Percentiles rank a stretch among this genome's conserved stretches.
phyloP scores from a whole-genome alignment of 176 grass and related monocot species.

The Tuctoria greenei region DNA sequence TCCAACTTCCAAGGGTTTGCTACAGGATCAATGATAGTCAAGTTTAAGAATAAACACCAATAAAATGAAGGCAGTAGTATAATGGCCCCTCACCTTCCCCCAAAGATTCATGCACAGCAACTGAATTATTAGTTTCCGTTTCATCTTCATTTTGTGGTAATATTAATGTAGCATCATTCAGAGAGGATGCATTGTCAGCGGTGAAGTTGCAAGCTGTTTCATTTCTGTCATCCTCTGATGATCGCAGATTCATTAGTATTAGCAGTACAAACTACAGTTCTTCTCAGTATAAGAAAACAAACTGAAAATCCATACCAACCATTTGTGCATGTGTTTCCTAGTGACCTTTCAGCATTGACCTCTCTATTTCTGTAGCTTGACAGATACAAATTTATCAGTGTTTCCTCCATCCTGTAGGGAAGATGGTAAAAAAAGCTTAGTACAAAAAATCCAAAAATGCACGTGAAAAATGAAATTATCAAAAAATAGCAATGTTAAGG shows the following conservation, averaged over 20 bases:
- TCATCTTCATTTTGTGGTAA: slow-evolving; percentile 39
- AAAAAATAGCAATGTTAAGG: slow-evolving; percentile 25
- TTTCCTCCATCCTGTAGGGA: slow-evolving; percentile 72
- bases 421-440: too few species aligned
- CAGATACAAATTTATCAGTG: slow-evolving; percentile 81
- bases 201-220: slow-evolving; percentile 17
- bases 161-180: slow-evolving; percentile 23
- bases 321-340: slow-evolving; percentile 21
- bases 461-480: neutral
- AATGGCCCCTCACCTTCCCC: slow-evolving; percentile 41
- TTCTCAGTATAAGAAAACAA: slow-evolving; percentile 28
- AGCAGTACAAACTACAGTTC: slow-evolving; percentile 5
- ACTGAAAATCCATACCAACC: slow-evolving; percentile 35
- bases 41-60: neutral
- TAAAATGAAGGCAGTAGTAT: slow-evolving; percentile 12
- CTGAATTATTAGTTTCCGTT: slow-evolving; percentile 33
- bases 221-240: slow-evolving; percentile 39
- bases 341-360: slow-evolving; percentile 27
- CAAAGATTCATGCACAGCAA: slow-evolving; percentile 21
- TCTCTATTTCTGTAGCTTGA: slow-evolving; percentile 66
- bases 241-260: slow-evolving; percentile 25
- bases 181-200: slow-evolving; percentile 22
- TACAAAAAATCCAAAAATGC: too few species aligned
- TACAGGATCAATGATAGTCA: neutral
- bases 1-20: neutral